Evolutionary conservation across 2,329 filamentous ascomycete species (phyloP), one percentile per base, ranked within the genome.

Genomic region (Penicillium sp.): DNA sequence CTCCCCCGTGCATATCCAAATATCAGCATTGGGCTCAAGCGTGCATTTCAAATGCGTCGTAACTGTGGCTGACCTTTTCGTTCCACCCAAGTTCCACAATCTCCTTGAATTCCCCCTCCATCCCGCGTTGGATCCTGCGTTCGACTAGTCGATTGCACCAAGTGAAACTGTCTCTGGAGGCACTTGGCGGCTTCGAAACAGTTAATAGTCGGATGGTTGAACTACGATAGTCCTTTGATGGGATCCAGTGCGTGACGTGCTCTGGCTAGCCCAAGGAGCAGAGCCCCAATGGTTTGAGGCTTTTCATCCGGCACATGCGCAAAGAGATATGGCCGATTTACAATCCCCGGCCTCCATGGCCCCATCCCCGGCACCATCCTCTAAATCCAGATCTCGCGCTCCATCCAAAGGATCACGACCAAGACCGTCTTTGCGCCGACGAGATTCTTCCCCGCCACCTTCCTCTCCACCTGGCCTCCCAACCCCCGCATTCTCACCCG

Each of bases 301-400:
- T 41, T 39, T 31, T 17, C 31, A 36, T 35, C 31, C 42, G 27
- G 45, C 49, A 57, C 41, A 61, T 52, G 49, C 49, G 44, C 53
- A 59, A 43, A 49, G 43, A 55, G 63, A 59, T 33, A 75, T 75
- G 73, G 67, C 69, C 45, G 66, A 71, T 39, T 60, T 67, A n/a
- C 85, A 88, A 72, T 81, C 81, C 64, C 76, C 75, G 63, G 77
- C 79, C 60, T 82, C 82, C 61, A 81, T 83, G 63, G 79, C 80
- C 66, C 79, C 84, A 47, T 79, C 92, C 58, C 88, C 91, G 31
- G 88, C 89, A 36, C 87, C 90, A 12, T 82, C 83, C 36, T 58
- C 21, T 3, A 35, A 33, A 43, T 9, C n/a, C 19, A 52, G 25
- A 13, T 45, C 57, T 38, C 60, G 62, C 29, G 55, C 55, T 44